A percentile compares a stretch with the other conserved stretches of the same genome.
Conservation (phyloP, 1,284 basidiomycete species). For the Cryptococcus sp. region DNA sequence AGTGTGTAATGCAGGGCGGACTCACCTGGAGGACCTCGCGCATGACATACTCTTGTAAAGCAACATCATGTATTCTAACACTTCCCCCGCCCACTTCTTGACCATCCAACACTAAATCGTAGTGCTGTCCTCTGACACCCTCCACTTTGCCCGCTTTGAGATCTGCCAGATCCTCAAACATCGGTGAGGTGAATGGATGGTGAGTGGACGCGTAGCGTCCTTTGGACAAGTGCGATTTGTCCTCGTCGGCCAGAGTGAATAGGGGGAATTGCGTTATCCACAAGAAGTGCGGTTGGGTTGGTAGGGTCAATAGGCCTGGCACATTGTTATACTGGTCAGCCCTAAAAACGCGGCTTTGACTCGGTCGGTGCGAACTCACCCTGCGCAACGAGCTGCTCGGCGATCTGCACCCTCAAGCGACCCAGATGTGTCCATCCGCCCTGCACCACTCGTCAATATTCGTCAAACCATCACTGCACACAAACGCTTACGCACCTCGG, state of each 20-base stretch:
- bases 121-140: constrained; percentile 87
- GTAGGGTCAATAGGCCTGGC: constrained; percentile 61
- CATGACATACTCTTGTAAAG: constrained; percentile 83
- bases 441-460: constrained; percentile 52
- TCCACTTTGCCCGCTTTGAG: constrained; percentile 69
- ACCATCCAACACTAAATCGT: constrained; percentile 94
- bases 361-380: constrained; percentile 56
- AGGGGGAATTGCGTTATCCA: constrained; percentile 97
- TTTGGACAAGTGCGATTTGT: constrained; percentile 79
- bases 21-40: constrained; percentile 72
- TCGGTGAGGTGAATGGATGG: constrained; percentile 96
- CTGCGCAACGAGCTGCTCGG: constrained; percentile 66
- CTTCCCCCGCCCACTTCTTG: constrained; percentile 92
- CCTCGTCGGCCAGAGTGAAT: constrained; percentile 82
- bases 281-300: constrained; percentile 73
- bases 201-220: constrained; percentile 89
- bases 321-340: no score
- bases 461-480: constrained; percentile 10
- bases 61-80: constrained; percentile 85
- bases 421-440: constrained; percentile 84
- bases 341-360: not conserved
- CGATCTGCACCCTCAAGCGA: constrained; percentile 64
- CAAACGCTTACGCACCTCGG: constrained; percentile 53
- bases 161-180: constrained; percentile 76
- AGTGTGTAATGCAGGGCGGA: constrained; percentile 2